Percentiles rank a stretch among this genome's conserved stretches.
These are phyloP conservation scores for Diversispora eburnea DNA, from an alignment of 192 early-diverging fungal genomes.

Conservation along the genomic window DNA sequence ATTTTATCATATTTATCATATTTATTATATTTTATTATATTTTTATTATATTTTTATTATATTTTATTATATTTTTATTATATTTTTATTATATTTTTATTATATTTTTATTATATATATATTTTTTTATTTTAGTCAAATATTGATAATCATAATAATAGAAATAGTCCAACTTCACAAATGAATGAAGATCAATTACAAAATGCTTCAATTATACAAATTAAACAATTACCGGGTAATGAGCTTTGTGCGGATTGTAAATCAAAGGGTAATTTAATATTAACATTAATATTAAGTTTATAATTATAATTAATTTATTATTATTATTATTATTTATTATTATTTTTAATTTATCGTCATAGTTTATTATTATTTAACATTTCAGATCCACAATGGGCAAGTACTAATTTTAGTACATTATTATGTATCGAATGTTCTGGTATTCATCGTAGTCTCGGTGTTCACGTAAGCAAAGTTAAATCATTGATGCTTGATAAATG, in stretches of 20 bases:
- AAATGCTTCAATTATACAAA: conserved; percentile 7
- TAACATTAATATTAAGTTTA: neutral
- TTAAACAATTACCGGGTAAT: conserved; percentile 49
- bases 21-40: too few species aligned
- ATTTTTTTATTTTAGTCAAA: neutral
- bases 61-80: too few species aligned
- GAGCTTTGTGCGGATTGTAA: conserved; percentile 55
- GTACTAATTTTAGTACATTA: conserved; percentile 74
- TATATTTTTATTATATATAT: neutral
- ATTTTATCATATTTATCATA: too few species aligned
- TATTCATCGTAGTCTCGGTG: conserved; percentile 85
- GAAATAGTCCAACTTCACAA: neutral
- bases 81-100: neutral
- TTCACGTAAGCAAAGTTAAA: conserved; percentile 83
- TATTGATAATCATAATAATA: neutral
- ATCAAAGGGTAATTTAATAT: conserved; percentile 37
- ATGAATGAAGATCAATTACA: neutral
- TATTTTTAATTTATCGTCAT: too few species aligned
- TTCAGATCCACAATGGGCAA: conserved; percentile 77
- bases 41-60: too few species aligned
- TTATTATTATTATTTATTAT: too few species aligned
- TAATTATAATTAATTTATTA: conserved; percentile 3
- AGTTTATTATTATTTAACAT: too few species aligned
- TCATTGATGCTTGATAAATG: conserved; percentile 83
- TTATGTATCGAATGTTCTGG: conserved; percentile 90